Conservation (phyloP, 441 rosid species). For the Jatropha multifida region DNA sequence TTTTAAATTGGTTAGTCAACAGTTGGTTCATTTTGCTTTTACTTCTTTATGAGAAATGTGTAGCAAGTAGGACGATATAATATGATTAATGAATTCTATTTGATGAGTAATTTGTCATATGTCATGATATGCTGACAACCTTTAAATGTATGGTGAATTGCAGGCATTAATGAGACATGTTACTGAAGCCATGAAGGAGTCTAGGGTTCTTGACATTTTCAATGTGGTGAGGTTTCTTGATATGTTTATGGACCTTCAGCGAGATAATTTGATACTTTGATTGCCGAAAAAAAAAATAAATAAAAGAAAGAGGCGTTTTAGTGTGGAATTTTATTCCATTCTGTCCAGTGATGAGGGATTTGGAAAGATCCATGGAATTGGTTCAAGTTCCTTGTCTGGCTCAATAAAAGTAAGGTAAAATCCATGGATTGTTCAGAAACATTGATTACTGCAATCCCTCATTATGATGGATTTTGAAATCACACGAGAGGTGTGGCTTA, state of each 20-base stretch:
- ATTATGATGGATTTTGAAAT: too few relatives aligned
- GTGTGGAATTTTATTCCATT: too few relatives aligned
- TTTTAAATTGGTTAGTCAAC: constrained; percentile 59
- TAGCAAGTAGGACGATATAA: neutral
- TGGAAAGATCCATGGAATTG: too few relatives aligned
- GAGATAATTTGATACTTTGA: neutral
- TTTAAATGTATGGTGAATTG: constrained; percentile 19
- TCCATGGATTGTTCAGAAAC: too few relatives aligned
- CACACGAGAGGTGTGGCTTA: too few relatives aligned
- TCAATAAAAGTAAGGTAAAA: too few relatives aligned
- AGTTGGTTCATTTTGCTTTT: neutral
- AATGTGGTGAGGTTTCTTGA: constrained; percentile 47
- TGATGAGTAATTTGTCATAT: neutral
- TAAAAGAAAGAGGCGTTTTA: too few relatives aligned
- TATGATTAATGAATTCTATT: neutral
- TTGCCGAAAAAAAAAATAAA: too few relatives aligned
- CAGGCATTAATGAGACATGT: constrained; percentile 71
- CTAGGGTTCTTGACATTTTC: constrained; percentile 67
- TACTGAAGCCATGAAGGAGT: constrained; percentile 85
- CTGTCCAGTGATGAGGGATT: too few relatives aligned
- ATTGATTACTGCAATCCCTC: too few relatives aligned
- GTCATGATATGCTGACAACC: constrained; percentile 14
- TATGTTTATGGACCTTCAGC: neutral
- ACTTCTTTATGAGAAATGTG: neutral
- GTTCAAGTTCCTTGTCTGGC: too few relatives aligned